phyloP scores from a whole-genome alignment of 2,329 filamentous ascomycete species.

The Canariomyces notabilis region DNA sequence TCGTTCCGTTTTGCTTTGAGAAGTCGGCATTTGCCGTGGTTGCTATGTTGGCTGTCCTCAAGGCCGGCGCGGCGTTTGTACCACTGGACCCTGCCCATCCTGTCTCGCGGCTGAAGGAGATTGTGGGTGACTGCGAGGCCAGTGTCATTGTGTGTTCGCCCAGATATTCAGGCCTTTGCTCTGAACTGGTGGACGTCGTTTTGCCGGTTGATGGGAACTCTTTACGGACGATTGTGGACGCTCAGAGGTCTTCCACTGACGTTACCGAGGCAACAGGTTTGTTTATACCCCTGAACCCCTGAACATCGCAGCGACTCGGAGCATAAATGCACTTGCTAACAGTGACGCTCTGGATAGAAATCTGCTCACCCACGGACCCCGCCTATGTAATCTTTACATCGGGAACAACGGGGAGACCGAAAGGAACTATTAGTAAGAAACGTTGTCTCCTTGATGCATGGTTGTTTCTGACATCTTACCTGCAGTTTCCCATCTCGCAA shows the following conservation, averaged over 20 bases:
- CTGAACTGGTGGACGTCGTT: slow-evolving; percentile 1
- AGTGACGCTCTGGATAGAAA: background rate
- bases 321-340: background rate
- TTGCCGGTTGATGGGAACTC: slow-evolving; percentile 7
- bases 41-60: slow-evolving; percentile 27
- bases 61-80: slow-evolving; percentile 28
- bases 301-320: too few species aligned
- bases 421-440: slow-evolving; percentile 33
- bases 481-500: slow-evolving; percentile 19
- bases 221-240: too few species aligned
- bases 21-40: slow-evolving; percentile 25
- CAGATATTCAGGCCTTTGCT: slow-evolving; percentile 13
- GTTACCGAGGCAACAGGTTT: slow-evolving; percentile 12
- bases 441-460: background rate
- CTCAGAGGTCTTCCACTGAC: background rate
- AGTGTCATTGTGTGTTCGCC: slow-evolving; percentile 17
- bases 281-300: slow-evolving; percentile 3
- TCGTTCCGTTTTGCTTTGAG: slow-evolving; percentile 28
- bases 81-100: slow-evolving; percentile 26
- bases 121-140: slow-evolving; percentile 16
- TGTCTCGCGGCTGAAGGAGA: slow-evolving; percentile 17
- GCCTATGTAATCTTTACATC: slow-evolving; percentile 47
- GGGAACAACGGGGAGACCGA: slow-evolving; percentile 48
- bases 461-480: background rate
- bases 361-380: slow-evolving; percentile 9